These are phyloP conservation scores for Penicillium roqueforti DNA, from an alignment of 495 filamentous ascomycete genomes.

Conservation along the genomic window DNA sequence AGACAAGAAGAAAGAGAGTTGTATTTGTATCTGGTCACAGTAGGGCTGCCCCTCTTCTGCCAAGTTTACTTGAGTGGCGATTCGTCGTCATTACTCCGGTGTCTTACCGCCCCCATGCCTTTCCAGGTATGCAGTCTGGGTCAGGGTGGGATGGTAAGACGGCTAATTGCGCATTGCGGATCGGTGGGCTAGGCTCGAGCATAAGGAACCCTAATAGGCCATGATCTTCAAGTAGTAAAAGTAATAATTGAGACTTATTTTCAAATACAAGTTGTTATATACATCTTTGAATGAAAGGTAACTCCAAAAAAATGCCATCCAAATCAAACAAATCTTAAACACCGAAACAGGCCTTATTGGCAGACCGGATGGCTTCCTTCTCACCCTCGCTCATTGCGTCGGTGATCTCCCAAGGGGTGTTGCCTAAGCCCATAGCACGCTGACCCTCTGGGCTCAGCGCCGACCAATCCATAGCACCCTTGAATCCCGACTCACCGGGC, in stretches of 20 bases:
- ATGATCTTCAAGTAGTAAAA: not conserved
- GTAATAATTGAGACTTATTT: not conserved
- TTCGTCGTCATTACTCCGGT: not conserved
- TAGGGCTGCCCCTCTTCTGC: not conserved
- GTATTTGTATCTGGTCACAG: not conserved
- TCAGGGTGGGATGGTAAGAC: too few relatives aligned
- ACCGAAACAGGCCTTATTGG: slow-evolving; percentile 53
- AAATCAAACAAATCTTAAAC: slow-evolving; percentile 6
- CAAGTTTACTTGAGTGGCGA: not conserved
- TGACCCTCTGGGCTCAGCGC: slow-evolving; percentile 43
- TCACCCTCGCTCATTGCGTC: slow-evolving; percentile 51
- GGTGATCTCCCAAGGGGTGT: slow-evolving; percentile 45
- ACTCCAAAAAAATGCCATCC: not conserved
- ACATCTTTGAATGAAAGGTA: not conserved
- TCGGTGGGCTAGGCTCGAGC: not conserved
- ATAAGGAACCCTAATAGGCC: not conserved
- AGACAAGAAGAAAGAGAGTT: not conserved
- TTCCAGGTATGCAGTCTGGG: too few relatives aligned
- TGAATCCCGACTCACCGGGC: slow-evolving; percentile 41
- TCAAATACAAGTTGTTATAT: not conserved
- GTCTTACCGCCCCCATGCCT: too few relatives aligned
- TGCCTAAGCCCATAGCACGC: slow-evolving; percentile 57
- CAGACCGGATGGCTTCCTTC: slow-evolving; percentile 50
- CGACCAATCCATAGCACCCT: slow-evolving; percentile 39
- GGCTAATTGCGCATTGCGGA: too few relatives aligned